Evolutionary conservation across 345 rosid genomes (phyloP).

Genomic region (Sonneratia alba): DNA sequence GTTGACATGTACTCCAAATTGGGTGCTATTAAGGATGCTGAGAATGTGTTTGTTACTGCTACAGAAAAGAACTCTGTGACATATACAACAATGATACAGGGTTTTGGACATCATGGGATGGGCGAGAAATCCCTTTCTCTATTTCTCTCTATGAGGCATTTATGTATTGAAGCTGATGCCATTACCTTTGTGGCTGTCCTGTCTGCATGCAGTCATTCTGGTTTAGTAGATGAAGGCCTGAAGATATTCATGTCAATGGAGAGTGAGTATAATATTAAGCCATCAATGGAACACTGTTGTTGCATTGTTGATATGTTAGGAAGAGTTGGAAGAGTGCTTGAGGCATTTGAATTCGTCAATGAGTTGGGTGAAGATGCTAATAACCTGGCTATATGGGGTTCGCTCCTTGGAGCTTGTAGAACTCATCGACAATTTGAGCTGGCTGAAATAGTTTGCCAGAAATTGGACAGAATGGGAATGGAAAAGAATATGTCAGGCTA

Average conservation of each 20-base stretch:
- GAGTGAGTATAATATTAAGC: slow-evolving; percentile 43
- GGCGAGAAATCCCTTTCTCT: slow-evolving; percentile 63
- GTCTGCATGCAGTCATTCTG: slow-evolving; percentile 78
- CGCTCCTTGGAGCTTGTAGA: slow-evolving; percentile 75
- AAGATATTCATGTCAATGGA: slow-evolving; percentile 53
- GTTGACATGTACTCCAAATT: slow-evolving; percentile 83
- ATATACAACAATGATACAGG: slow-evolving; percentile 67
- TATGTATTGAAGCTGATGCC: slow-evolving; percentile 48
- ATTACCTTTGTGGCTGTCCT: slow-evolving; percentile 67
- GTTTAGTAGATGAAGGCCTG: slow-evolving; percentile 75
- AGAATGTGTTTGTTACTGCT: slow-evolving; percentile 37
- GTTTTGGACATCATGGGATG: slow-evolving; percentile 88
- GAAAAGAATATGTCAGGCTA: slow-evolving; percentile 41
- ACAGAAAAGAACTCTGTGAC: slow-evolving; percentile 65
- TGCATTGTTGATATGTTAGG: slow-evolving; percentile 86
- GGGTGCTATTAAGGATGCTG: slow-evolving; percentile 55
- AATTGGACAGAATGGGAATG: slow-evolving; percentile 37
- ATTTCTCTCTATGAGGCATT: slow-evolving; percentile 52
- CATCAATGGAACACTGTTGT: slow-evolving; percentile 63
- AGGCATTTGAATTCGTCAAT: slow-evolving; percentile 70
- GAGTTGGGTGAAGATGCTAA: slow-evolving; percentile 62
- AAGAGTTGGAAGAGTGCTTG: slow-evolving; percentile 63
- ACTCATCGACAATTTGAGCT: slow-evolving; percentile 52
- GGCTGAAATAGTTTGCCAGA: slow-evolving; percentile 51
- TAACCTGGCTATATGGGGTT: slow-evolving; percentile 71